Evolutionary conservation across 2,329 filamentous ascomycete species (phyloP), one percentile per base, ranked within the genome.

Genomic region (Xylariomycetidae sp.): DNA sequence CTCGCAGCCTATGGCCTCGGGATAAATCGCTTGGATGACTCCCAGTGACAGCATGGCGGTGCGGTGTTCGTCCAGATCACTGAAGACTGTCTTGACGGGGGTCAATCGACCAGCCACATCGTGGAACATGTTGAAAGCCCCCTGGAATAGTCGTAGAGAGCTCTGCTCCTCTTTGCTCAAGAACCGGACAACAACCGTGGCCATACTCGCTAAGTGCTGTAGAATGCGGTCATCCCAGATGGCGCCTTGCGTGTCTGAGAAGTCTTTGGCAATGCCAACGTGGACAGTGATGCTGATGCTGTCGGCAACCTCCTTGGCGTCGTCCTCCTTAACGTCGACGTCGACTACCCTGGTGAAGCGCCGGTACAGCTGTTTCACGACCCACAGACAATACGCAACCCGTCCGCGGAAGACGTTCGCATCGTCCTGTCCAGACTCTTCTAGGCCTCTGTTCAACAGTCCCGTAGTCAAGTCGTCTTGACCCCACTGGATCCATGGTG

Each of bases 1-100:
- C 15, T 39, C 25, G 15, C 32, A 20, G 10, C 19, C 24, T 29
- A 58, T 39, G 17, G 43, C 48, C 10, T 26, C 35, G 6, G 52
- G 50, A 32, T 48, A 44, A 18, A 58, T 42, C 16, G 53, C 54
- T 33, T 55, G 45, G 2, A 56, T 35, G 13, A 58, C 42, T 18
- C 54, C 54, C 41, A 56, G 43, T 8, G 48, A 43, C 25, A 58
- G n/a, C n/a, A 40, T n/a, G 54, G 52, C 19, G 46, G 49, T 14
- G 47, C 49, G n/a, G n/a, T n/a, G n/a, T n/a, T n/a, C n/a, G n/a
- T n/a, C n/a, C n/a, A n/a, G n/a, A n/a, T n/a, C n/a, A n/a, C n/a
- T n/a, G n/a, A n/a, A n/a, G n/a, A n/a, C n/a, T n/a, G n/a, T n/a
- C n/a, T n/a, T n/a, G n/a, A n/a, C n/a, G n/a, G n/a, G n/a, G n/a